Conservation (phyloP, 129 eudicot genomes). For the Rutidosis leptorrhynchoides region DNA sequence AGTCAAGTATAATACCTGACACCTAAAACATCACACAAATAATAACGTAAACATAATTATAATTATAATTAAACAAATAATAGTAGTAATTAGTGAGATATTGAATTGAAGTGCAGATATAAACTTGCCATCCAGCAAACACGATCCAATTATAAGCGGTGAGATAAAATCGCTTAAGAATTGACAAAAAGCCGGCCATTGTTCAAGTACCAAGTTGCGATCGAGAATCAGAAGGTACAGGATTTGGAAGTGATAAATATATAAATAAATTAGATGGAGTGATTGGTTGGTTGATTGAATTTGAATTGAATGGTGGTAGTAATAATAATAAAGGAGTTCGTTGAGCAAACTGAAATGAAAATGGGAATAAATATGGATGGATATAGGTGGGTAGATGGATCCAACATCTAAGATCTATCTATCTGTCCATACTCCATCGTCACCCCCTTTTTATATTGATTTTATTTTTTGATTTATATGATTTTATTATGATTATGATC, state of each 20-base stretch:
- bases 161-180: slow-evolving; percentile 58
- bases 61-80: background rate
- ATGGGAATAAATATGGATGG: slow-evolving; percentile 24
- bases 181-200: slow-evolving; percentile 51
- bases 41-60: background rate
- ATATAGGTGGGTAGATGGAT: slow-evolving; percentile 50
- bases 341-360: slow-evolving; percentile 19
- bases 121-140: slow-evolving; percentile 67
- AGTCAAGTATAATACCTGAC: slow-evolving; percentile 70
- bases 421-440: background rate
- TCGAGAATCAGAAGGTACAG: slow-evolving; percentile 2
- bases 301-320: slow-evolving; percentile 9
- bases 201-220: slow-evolving; percentile 5
- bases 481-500: too few species aligned
- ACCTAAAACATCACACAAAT: slow-evolving; percentile 35
- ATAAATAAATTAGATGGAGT: background rate
- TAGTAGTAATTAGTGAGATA: too few species aligned
- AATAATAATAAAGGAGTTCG: slow-evolving; percentile 5
- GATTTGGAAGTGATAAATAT: background rate
- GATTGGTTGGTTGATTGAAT: background rate
- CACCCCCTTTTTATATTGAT: too few species aligned
- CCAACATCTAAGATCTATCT: background rate
- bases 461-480: background rate
- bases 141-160: slow-evolving; percentile 75
- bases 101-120: background rate